These are phyloP conservation scores for Hawksworthiomyces lignivorus DNA, from an alignment of 2,329 filamentous ascomycete genomes.

Conservation along the genomic window DNA sequence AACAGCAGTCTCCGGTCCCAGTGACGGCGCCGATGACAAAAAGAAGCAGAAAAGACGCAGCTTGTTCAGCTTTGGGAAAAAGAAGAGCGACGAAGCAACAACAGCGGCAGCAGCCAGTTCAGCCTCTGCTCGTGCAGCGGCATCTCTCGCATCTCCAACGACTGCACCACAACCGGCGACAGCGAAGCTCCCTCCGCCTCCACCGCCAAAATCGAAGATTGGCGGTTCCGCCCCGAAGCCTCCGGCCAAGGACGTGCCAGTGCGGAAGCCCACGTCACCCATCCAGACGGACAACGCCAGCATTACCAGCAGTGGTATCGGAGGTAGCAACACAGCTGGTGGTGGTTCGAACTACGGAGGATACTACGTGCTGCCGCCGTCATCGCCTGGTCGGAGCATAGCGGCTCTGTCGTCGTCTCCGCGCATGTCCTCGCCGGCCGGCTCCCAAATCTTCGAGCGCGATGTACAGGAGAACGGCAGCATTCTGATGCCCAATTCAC, in stretches of 20 bases:
- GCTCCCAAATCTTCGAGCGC: conserved; percentile 82
- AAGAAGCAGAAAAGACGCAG: conserved; percentile 26
- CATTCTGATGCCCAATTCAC: conserved; percentile 57
- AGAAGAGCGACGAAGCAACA: conserved; percentile 32
- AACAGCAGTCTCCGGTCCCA: neutral
- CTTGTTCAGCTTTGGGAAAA: conserved; percentile 23
- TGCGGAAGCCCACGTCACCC: conserved; percentile 26
- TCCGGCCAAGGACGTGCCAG: conserved; percentile 25
- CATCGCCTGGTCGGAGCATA: conserved; percentile 55
- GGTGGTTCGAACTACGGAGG: conserved; percentile 21
- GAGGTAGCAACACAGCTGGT: neutral
- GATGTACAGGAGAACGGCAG: conserved; percentile 67
- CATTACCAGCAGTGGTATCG: conserved; percentile 30
- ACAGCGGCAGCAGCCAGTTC: neutral
- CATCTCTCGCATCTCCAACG: neutral
- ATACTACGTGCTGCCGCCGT: conserved; percentile 42
- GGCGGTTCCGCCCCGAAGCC: conserved; percentile 14
- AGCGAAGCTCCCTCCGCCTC: conserved; percentile 22
- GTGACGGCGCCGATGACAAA: conserved; percentile 20
- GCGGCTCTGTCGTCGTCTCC: conserved; percentile 57
- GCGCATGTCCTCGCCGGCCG: conserved; percentile 68
- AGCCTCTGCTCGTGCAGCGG: conserved; percentile 9
- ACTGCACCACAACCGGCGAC: neutral
- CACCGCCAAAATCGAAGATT: conserved; percentile 23
- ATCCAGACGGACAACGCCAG: conserved; percentile 32